A percentile compares a stretch with the other conserved stretches of the same genome.
These are phyloP conservation scores for Sophora flavescens DNA, from an alignment of 306 rosid species.

Conservation along the genomic window DNA sequence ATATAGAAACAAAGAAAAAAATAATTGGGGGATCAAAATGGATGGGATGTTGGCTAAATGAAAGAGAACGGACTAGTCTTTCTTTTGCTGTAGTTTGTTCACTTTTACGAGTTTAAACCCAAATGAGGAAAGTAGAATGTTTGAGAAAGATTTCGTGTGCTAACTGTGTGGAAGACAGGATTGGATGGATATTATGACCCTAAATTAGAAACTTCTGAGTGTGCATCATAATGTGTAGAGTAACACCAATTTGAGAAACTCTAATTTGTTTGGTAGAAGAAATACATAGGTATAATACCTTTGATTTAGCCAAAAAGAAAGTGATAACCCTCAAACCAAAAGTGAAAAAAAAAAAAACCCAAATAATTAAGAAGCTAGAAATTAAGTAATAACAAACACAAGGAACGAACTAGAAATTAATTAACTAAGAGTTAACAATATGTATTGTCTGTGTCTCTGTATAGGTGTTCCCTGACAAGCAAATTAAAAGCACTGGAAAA, in stretches of 20 bases:
- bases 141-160: slow-evolving; percentile 52
- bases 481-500: slow-evolving; percentile 19
- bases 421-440: too few species aligned
- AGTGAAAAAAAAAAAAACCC: neutral
- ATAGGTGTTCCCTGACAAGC: slow-evolving; percentile 36
- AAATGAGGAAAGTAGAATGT: slow-evolving; percentile 80
- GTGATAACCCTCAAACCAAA: neutral
- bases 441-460: too few species aligned
- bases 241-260: slow-evolving; percentile 54
- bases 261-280: slow-evolving; percentile 43
- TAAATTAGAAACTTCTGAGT: slow-evolving; percentile 59
- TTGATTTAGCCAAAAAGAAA: neutral
- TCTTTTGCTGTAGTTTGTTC: slow-evolving; percentile 41
- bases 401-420: neutral
- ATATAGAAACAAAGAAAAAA: neutral
- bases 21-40: neutral
- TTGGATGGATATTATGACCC: slow-evolving; percentile 50
- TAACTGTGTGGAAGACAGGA: slow-evolving; percentile 73
- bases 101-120: slow-evolving; percentile 52
- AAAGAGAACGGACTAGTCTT: slow-evolving; percentile 1
- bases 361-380: neutral
- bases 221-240: slow-evolving; percentile 33
- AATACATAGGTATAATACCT: slow-evolving; percentile 21
- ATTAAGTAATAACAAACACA: neutral
- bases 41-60: slow-evolving; percentile 51